These are phyloP conservation scores for Vitis vinifera DNA, from an alignment of 164 flowering plant genomes.

Conservation along the genomic window ASM3070453v1 NC_081821.1:4344001-4344500, in stretches of 20 bases:
- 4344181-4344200: neutral
- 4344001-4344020: no score
- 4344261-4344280: neutral
- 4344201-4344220: neutral
- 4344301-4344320: neutral
- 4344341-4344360: neutral
- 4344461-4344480: neutral
- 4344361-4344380: neutral
- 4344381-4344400: neutral
- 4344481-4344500: neutral
- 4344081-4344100: no score
- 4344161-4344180: neutral
- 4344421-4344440: neutral
- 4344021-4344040: no score
- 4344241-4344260: neutral
- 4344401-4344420: neutral
- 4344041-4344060: no score
- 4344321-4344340: neutral
- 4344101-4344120: neutral
- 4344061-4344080: no score
- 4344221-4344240: neutral
- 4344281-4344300: neutral
- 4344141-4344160: neutral
- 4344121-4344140: neutral
- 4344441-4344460: neutral